These are phyloP conservation scores for Marchantia paleacea DNA, from an alignment of 225 moss, liverwort and hornwort species.

Conservation along the genomic window DNA sequence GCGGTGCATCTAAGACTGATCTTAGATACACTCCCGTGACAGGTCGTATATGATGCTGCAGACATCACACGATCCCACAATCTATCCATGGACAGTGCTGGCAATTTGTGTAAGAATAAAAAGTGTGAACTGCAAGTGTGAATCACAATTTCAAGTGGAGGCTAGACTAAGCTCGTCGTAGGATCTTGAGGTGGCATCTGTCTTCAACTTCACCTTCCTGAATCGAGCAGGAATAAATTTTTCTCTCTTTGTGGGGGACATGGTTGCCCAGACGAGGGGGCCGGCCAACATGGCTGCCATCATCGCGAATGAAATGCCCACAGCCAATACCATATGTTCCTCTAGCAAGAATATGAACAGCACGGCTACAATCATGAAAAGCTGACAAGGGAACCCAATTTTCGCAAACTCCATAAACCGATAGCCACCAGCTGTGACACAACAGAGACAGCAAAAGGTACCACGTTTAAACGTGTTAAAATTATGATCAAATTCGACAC, in stretches of 20 bases:
- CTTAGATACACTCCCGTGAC: too few relatives aligned
- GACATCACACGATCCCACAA: too few relatives aligned
- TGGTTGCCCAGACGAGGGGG: neutral
- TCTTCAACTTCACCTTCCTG: neutral
- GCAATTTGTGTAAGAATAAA: too few relatives aligned
- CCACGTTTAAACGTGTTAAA: too few relatives aligned
- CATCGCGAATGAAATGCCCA: neutral
- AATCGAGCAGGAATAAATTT: neutral
- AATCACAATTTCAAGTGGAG: too few relatives aligned
- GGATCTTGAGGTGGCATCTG: neutral
- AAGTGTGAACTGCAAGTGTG: too few relatives aligned
- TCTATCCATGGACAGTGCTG: too few relatives aligned
- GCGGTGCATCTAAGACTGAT: too few relatives aligned
- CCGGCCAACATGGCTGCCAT: neutral
- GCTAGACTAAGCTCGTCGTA: neutral
- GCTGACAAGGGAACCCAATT: constrained; percentile 1
- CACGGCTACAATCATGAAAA: constrained; percentile 8
- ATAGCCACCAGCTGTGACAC: constrained; percentile 7
- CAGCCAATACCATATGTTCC: neutral
- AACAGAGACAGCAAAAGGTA: neutral
- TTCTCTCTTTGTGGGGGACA: neutral
- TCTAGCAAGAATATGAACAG: constrained; percentile 7
- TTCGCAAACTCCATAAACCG: constrained; percentile 1
- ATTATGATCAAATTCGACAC: too few relatives aligned
- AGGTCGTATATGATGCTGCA: too few relatives aligned